Base-by-base conservation (phyloP, 345 rosid species). In the Brassica cretica region DNA sequence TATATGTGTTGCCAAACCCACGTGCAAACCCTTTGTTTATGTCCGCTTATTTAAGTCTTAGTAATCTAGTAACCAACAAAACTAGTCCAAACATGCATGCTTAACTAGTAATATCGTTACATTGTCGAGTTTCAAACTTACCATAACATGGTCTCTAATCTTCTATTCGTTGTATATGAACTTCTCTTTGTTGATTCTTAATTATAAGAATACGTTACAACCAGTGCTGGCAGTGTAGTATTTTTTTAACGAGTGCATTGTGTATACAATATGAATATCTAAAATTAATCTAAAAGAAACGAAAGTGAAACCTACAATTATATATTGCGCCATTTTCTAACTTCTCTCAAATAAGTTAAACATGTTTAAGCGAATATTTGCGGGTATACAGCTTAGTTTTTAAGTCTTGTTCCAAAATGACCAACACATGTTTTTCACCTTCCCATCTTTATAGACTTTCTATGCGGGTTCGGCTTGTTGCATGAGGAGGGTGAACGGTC, bases 11-110 rank as follows among this genome's bases (percentile, higher is more conserved):
- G 53, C 55, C 65, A 68, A 16, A 68, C 37, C 70, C 78, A 73
- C 82, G 82, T 67, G 82, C 78, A 79, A 25, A 15, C 4, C 37
- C 61, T 72, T 72, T 46, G 58, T 66, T 35, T 78, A 5, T 66
- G 64, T 66, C 72, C 25, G 46, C 30, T 70, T 16, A 37, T 69
- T 55, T 16, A 60, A 24, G 24, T 37, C n/a, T 59, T 21, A 15
- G 55, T 1, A 29, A 62, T 16, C 37, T 64, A 15, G 46, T 18
- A 73, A 64, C 53, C 53, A 64, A 32, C 76, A 29, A 73, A 27
- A 16, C 35, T 46, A 11, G 46, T 41, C 15, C 53, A 46, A 12
- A 46, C 16, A 46, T 46, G 53, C 53, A 46, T 46, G 51, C 53
- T 46, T 5, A 46, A 46, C 53, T 46, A 46, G 53, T 46, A 46